A percentile compares a stretch with the other conserved stretches of the same genome.
Evolutionary conservation across 192 early-diverging fungal genomes (phyloP).

Genomic region (Phlyctochytrium arcticum): DNA sequence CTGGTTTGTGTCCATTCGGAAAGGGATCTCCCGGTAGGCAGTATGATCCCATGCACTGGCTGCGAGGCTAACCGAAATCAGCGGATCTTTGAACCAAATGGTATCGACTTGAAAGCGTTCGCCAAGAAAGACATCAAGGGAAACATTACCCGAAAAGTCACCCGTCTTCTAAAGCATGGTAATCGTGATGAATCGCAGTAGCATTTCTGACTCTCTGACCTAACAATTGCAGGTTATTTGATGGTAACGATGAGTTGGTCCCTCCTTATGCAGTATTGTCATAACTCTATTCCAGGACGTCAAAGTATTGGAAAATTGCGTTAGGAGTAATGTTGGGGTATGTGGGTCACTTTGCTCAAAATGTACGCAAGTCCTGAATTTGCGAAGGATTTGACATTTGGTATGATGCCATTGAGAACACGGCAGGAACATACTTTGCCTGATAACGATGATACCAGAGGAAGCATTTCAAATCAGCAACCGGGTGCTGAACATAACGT

Average conservation of each 20-base stretch:
- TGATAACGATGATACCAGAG: slow-evolving; percentile 25
- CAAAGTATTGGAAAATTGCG: slow-evolving; percentile 70
- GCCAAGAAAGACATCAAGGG: slow-evolving; percentile 52
- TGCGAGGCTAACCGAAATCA: slow-evolving; percentile 1
- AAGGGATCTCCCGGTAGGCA: slow-evolving; percentile 61
- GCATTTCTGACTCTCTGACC: too few species aligned
- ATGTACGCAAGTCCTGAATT: neutral
- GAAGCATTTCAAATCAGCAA: slow-evolving; percentile 67
- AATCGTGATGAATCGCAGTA: slow-evolving; percentile 9
- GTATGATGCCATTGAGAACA: neutral
- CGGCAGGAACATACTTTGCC: too few species aligned
- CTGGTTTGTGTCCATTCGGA: slow-evolving; percentile 73
- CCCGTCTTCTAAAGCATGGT: slow-evolving; percentile 65
- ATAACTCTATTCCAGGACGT: slow-evolving; percentile 75
- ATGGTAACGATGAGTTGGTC: neutral
- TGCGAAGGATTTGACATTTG: slow-evolving; percentile 31
- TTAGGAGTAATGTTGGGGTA: slow-evolving; percentile 62
- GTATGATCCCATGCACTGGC: too few species aligned
- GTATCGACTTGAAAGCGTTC: slow-evolving; percentile 68
- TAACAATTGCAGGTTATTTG: neutral
- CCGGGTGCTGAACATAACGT: slow-evolving; percentile 71
- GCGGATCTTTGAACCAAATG: slow-evolving; percentile 49
- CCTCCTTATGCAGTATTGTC: slow-evolving; percentile 38
- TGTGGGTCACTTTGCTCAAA: too few species aligned
- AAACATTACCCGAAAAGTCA: slow-evolving; percentile 58